These are phyloP conservation scores for Penicillium freii DNA, from an alignment of 2,329 filamentous ascomycete species.

Conservation along the genomic window DNA sequence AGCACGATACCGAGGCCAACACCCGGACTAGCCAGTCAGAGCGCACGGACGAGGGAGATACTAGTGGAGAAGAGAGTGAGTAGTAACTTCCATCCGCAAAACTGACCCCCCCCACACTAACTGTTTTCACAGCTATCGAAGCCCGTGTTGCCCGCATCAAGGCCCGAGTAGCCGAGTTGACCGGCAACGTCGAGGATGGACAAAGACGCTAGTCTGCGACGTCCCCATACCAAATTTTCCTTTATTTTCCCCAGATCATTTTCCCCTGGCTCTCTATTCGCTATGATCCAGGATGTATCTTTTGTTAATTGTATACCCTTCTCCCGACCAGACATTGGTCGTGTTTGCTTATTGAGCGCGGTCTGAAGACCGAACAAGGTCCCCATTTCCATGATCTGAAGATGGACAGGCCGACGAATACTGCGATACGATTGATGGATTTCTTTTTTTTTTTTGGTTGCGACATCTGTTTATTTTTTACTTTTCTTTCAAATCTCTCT, in stretches of 20 bases:
- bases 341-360: conserved; percentile 16
- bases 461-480: conserved; percentile 5
- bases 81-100: conserved; percentile 25
- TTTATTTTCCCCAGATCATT: neutral
- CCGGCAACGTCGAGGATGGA: conserved; percentile 70
- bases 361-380: neutral
- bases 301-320: conserved; percentile 13
- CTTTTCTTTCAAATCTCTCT: neutral
- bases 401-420: conserved; percentile 11
- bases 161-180: conserved; percentile 91
- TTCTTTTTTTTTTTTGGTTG: conserved; percentile 8
- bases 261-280: conserved; percentile 10
- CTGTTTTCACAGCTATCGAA: conserved; percentile 69
- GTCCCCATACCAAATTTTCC: neutral
- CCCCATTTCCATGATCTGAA: neutral
- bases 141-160: conserved; percentile 96
- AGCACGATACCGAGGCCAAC: conserved; percentile 58
- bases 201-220: conserved; percentile 15
- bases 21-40: conserved; percentile 55
- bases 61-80: conserved; percentile 93
- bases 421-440: conserved; percentile 22
- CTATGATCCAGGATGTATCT: conserved; percentile 5
- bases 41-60: conserved; percentile 75
- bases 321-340: conserved; percentile 12
- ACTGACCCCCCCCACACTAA: conserved; percentile 35